Evolutionary conservation across 176 grass and related monocot genomes (phyloP).

Genomic region (Aechmea fasciata): DNA sequence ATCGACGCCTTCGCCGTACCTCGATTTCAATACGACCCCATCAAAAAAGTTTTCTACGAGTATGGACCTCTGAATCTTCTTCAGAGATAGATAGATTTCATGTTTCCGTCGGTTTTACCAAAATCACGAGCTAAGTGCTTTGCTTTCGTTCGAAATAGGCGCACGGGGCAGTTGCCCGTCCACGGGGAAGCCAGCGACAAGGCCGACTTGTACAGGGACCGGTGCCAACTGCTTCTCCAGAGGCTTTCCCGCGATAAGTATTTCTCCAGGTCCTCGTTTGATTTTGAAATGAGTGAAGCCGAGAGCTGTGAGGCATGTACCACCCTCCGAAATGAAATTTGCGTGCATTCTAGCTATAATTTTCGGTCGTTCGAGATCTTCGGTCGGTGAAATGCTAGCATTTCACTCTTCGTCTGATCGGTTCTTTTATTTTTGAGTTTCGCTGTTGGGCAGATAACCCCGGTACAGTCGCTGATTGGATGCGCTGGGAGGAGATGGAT

Average conservation of each 20-base stretch:
- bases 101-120: not conserved
- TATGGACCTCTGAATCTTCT: constrained; percentile 14
- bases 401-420: not conserved
- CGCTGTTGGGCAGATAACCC: constrained; percentile 45
- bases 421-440: not conserved
- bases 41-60: constrained; percentile 94
- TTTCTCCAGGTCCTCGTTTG: constrained; percentile 83
- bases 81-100: no score
- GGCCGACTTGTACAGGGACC: constrained; percentile 69
- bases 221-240: constrained; percentile 73
- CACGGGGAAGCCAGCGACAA: constrained; percentile 79
- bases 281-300: constrained; percentile 41
- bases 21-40: constrained; percentile 67
- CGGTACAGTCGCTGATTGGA: constrained; percentile 79
- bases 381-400: no score
- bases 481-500: constrained; percentile 93
- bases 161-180: constrained; percentile 55
- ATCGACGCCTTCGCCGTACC: constrained; percentile 75
- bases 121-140: not conserved
- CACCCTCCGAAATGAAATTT: no score
- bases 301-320: constrained; percentile 53
- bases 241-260: constrained; percentile 80
- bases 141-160: constrained; percentile 30
- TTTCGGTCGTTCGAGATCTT: no score
- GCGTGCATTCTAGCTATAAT: no score